Conservation (phyloP, 306 rosid genomes). For the Sindora glabra region DNA sequence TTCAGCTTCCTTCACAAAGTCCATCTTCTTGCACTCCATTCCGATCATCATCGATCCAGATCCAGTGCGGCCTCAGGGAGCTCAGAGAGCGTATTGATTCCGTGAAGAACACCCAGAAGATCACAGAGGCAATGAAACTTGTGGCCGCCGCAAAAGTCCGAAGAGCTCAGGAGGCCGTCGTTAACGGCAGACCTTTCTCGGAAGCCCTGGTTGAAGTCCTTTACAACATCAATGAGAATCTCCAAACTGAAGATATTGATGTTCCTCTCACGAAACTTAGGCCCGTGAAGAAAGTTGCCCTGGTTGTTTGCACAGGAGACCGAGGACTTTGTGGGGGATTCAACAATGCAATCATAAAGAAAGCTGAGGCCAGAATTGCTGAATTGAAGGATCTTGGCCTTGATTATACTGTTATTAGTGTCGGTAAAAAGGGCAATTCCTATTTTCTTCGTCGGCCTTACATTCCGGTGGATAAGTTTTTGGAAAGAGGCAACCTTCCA, state of each 20-base stretch:
- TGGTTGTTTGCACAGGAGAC: constrained; percentile 80
- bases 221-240: constrained; percentile 89
- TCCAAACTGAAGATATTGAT: constrained; percentile 68
- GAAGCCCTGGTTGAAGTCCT: constrained; percentile 85
- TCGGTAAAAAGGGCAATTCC: constrained; percentile 79
- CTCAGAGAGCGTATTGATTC: constrained; percentile 67
- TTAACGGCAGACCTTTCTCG: constrained; percentile 81
- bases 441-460: constrained; percentile 71
- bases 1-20: constrained; percentile 52
- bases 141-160: constrained; percentile 94
- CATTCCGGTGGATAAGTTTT: constrained; percentile 67
- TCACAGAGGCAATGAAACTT: constrained; percentile 95
- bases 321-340: constrained; percentile 84
- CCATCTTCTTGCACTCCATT: constrained; percentile 23
- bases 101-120: constrained; percentile 81
- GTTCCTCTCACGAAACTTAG: constrained; percentile 62
- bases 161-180: constrained; percentile 92
- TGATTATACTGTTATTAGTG: constrained; percentile 54
- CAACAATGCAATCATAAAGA: constrained; percentile 53
- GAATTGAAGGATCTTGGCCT: constrained; percentile 66
- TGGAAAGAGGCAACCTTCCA: constrained; percentile 57
- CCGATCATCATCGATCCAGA: constrained; percentile 22
- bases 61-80: constrained; percentile 70
- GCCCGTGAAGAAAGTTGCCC: constrained; percentile 73
- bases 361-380: constrained; percentile 57